Percentiles rank a stretch among this genome's conserved stretches.
These are phyloP conservation scores for Boletus rubroflammeus DNA, from an alignment of 768 basidiomycete species.

Conservation along the genomic window DNA sequence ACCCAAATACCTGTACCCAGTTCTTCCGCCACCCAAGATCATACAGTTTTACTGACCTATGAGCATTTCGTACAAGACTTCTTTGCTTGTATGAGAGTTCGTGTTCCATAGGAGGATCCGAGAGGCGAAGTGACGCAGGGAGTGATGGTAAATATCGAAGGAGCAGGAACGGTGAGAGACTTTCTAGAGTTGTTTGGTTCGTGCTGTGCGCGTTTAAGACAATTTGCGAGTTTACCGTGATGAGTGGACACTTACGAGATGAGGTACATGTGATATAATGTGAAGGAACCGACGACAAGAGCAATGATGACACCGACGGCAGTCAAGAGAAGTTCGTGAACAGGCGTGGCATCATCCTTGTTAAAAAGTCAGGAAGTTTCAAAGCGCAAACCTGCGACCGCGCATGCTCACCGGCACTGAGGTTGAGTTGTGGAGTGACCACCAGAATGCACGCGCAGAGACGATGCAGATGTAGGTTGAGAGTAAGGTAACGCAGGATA, in stretches of 20 bases:
- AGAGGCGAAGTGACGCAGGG: slow-evolving; percentile 46
- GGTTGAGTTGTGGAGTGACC: slow-evolving; percentile 62
- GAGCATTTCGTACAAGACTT: slow-evolving; percentile 59
- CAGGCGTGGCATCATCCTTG: slow-evolving; percentile 61
- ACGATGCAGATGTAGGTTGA: slow-evolving; percentile 57
- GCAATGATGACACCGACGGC: slow-evolving; percentile 56
- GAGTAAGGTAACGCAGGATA: slow-evolving; percentile 59
- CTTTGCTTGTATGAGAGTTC: slow-evolving; percentile 67
- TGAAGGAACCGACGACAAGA: slow-evolving; percentile 72
- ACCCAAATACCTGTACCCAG: slow-evolving; percentile 66
- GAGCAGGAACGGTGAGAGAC: slow-evolving; percentile 70
- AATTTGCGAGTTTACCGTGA: neutral
- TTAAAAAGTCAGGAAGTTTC: slow-evolving; percentile 3
- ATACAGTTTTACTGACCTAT: slow-evolving; percentile 58
- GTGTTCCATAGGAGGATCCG: slow-evolving; percentile 68
- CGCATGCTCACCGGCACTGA: slow-evolving; percentile 47
- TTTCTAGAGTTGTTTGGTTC: slow-evolving; percentile 84
- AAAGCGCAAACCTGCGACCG: neutral
- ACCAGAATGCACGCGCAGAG: slow-evolving; percentile 51
- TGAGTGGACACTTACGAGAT: slow-evolving; percentile 49
- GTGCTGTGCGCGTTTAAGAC: slow-evolving; percentile 42
- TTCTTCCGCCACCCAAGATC: slow-evolving; percentile 74
- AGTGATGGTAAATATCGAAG: slow-evolving; percentile 67
- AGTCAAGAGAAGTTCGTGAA: slow-evolving; percentile 69
- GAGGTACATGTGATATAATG: slow-evolving; percentile 72